Evolutionary conservation across 495 filamentous ascomycete genomes (phyloP).

Genomic region (Aspergillus egyptiacus): DNA sequence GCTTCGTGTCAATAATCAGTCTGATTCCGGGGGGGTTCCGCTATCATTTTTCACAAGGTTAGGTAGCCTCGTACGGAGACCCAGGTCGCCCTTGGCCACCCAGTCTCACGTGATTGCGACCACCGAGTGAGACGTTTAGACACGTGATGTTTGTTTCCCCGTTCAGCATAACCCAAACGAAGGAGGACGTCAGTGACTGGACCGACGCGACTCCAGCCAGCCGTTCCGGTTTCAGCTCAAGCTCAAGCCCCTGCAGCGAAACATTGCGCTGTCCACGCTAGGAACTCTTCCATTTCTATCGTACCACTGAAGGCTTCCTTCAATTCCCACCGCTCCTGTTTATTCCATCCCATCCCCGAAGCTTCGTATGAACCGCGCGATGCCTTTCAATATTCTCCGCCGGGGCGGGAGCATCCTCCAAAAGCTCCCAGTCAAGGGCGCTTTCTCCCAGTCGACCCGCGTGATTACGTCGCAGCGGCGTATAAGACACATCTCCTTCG

Average conservation of each 20-base stretch:
- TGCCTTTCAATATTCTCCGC: slow-evolving; percentile 30
- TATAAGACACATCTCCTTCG: slow-evolving; percentile 24
- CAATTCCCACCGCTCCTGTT: not conserved
- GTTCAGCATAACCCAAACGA: slow-evolving; percentile 28
- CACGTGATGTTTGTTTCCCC: slow-evolving; percentile 22
- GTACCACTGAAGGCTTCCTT: not conserved
- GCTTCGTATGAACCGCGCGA: slow-evolving; percentile 7
- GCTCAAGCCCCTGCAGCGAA: slow-evolving; percentile 15
- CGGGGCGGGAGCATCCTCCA: slow-evolving; percentile 26
- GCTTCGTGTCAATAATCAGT: slow-evolving; percentile 8
- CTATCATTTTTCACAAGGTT: no score
- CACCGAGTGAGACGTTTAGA: not conserved
- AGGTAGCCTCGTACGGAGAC: not conserved
- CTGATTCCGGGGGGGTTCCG: no score
- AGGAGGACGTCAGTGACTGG: no score
- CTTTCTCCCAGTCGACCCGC: slow-evolving; percentile 23
- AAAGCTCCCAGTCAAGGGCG: slow-evolving; percentile 24
- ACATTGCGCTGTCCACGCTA: slow-evolving; percentile 1
- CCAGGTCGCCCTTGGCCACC: slow-evolving; percentile 3
- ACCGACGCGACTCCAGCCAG: slow-evolving; percentile 26
- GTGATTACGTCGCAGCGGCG: slow-evolving; percentile 26
- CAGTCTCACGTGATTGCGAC: slow-evolving; percentile 5
- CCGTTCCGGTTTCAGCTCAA: slow-evolving; percentile 30
- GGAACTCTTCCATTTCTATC: slow-evolving; percentile 14
- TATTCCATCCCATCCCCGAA: not conserved